These are phyloP conservation scores for Xylariaceae sp. DNA, from an alignment of 2,329 filamentous ascomycete species.

Conservation along the genomic window DNA sequence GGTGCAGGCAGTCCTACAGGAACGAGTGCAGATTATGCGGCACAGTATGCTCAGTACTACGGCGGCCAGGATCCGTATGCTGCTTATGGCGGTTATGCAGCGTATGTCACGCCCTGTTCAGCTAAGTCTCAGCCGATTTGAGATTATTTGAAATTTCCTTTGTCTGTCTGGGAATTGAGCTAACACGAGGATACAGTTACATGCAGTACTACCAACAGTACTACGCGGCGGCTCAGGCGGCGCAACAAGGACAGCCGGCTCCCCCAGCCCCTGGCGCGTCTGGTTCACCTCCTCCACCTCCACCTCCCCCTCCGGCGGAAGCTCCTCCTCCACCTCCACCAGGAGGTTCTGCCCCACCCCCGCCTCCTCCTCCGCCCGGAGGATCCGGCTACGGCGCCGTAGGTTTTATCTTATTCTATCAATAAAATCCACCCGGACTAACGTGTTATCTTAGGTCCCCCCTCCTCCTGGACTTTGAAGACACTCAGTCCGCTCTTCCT, in stretches of 20 bases:
- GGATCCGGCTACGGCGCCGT: constrained; percentile 61
- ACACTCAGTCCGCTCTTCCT: too few relatives aligned
- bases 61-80: constrained; percentile 76
- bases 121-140: background rate
- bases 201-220: constrained; percentile 73
- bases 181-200: constrained; percentile 39
- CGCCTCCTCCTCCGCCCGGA: constrained; percentile 55
- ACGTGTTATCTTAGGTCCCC: constrained; percentile 42
- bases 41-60: constrained; percentile 83
- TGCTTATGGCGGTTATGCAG: constrained; percentile 83
- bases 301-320: constrained; percentile 55
- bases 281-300: constrained; percentile 52
- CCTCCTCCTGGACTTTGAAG: constrained; percentile 53
- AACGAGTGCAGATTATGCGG: constrained; percentile 57
- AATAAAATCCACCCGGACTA: background rate
- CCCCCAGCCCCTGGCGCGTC: constrained; percentile 42
- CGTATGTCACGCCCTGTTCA: constrained; percentile 51
- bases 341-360: constrained; percentile 49
- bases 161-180: background rate
- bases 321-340: constrained; percentile 62
- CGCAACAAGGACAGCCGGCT: constrained; percentile 42
- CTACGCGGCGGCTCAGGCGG: constrained; percentile 52
- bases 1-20: constrained; percentile 39
- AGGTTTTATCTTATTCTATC: constrained; percentile 32
- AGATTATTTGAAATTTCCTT: background rate